Evolutionary conservation across 1,284 basidiomycete genomes (phyloP).

Genomic region (Ceratobasidium sp.): DNA sequence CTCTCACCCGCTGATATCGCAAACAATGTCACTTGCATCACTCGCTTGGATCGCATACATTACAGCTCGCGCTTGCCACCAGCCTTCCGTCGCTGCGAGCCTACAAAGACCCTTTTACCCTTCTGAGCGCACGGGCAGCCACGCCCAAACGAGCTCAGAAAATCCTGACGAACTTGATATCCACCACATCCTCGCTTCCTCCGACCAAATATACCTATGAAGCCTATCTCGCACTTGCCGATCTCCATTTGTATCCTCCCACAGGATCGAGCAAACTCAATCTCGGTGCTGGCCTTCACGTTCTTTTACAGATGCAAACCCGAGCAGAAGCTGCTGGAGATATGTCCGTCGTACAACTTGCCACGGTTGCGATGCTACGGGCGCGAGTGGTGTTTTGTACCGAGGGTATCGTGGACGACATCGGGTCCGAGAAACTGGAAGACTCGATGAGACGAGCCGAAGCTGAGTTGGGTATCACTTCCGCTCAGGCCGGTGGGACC

Average conservation of each 20-base stretch:
- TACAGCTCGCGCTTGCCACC: slow-evolving; percentile 61
- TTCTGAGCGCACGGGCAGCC: slow-evolving; percentile 27
- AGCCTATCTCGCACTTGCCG: slow-evolving; percentile 30
- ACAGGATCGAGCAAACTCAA: background rate
- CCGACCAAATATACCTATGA: slow-evolving; percentile 30
- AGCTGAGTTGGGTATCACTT: slow-evolving; percentile 3
- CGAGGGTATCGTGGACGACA: background rate
- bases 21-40: too few relatives aligned
- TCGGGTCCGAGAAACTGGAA: slow-evolving; percentile 13
- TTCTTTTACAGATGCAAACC: slow-evolving; percentile 15
- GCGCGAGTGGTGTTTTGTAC: slow-evolving; percentile 8
- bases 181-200: background rate
- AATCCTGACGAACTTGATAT: slow-evolving; percentile 6
- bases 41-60: slow-evolving; percentile 35
- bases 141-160: slow-evolving; percentile 25
- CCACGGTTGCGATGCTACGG: slow-evolving; percentile 8
- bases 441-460: background rate
- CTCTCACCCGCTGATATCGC: too few relatives aligned
- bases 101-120: slow-evolving; percentile 23
- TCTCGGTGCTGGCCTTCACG: slow-evolving; percentile 24
- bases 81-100: slow-evolving; percentile 20
- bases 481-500: background rate
- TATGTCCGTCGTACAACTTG: background rate
- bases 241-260: slow-evolving; percentile 13
- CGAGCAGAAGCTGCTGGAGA: slow-evolving; percentile 3